phyloP scores from a whole-genome alignment of 2,329 filamentous ascomycete species.

The Salinomyces thailandicus region DNA sequence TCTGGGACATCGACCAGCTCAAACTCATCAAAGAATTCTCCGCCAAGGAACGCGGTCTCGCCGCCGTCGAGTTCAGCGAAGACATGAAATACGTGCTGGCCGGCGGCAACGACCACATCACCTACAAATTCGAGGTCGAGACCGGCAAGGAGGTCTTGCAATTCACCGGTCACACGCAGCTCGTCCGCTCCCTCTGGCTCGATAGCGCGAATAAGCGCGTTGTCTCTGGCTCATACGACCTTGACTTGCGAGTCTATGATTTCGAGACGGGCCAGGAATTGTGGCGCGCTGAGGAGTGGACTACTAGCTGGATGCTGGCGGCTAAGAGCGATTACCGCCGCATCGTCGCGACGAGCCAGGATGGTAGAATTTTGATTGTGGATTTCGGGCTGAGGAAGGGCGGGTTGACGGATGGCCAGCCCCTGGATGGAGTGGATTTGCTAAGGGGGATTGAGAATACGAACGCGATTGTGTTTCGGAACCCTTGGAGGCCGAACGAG shows the following conservation, averaged over 20 bases:
- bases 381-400: conserved; percentile 57
- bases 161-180: conserved; percentile 69
- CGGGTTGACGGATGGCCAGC: conserved; percentile 9
- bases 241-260: conserved; percentile 90
- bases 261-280: conserved; percentile 68
- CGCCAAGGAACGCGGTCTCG: conserved; percentile 84
- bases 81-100: conserved; percentile 89
- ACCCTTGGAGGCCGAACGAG: conserved; percentile 6
- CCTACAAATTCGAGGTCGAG: conserved; percentile 91
- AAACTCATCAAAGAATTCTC: conserved; percentile 82
- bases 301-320: conserved; percentile 89
- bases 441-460: conserved; percentile 8
- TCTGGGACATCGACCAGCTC: conserved; percentile 90
- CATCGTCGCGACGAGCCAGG: conserved; percentile 90
- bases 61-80: conserved; percentile 91
- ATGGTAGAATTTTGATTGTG: conserved; percentile 83
- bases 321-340: conserved; percentile 93
- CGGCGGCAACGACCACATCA: conserved; percentile 88
- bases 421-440: conserved; percentile 9
- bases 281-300: conserved; percentile 86
- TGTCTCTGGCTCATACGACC: conserved; percentile 87
- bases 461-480: conserved; percentile 8
- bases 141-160: conserved; percentile 74
- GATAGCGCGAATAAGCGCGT: conserved; percentile 79
- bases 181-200: conserved; percentile 84